Base-by-base conservation (phyloP, 2,329 filamentous ascomycete species). In the Colletotrichum sp. region DNA sequence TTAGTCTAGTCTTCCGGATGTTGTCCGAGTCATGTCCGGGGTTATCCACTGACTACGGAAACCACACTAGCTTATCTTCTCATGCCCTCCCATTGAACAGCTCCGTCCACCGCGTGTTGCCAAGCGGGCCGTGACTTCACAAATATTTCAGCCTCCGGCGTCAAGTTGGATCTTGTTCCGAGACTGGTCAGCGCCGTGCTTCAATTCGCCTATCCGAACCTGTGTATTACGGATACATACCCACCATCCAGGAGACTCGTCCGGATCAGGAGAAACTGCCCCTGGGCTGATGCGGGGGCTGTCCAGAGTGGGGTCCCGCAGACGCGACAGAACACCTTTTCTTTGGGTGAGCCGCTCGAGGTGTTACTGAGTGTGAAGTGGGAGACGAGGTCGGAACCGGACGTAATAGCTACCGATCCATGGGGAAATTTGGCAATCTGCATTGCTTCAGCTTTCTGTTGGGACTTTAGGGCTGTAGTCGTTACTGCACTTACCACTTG, bases 231-330 rank as follows among this genome's bases (percentile, higher is more conserved):
- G 38, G 24, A 28, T 24, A 77, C 80, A 65, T 70, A 83, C 81
- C 81, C 78, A 64, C 66, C 61, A 2, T 79, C 74, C 3, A 82
- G 26, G 3, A 83, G 68, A 3, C 78, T 73, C 3, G 79, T 77
- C 8, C 81, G 73, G 21, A 83, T 72, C 10, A 83, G 67, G 38
- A 78, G 68, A 12, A 77, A 79, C 32, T 76, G 74, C 5, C 78
- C 81, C 52, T 77, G 78, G 3, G 81, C 81, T 2, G 80, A 69
- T 4, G 71, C 72, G 0, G 81, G 81, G 28, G 81, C 71, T 3
- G 80, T 83, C 81, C 81, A 81, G 2, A 83, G 63, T 3, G 80
- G 78, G 28, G 77, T 78, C 3, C 79, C 81, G 36, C 81, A 81
- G 7, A 58, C 78, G 13, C 74, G 38, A 30, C 81, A 82, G 55